Evolutionary conservation across 306 rosid genomes (phyloP), one percentile per base, ranked within the genome.

Genomic region (Quercus cerris): DNA sequence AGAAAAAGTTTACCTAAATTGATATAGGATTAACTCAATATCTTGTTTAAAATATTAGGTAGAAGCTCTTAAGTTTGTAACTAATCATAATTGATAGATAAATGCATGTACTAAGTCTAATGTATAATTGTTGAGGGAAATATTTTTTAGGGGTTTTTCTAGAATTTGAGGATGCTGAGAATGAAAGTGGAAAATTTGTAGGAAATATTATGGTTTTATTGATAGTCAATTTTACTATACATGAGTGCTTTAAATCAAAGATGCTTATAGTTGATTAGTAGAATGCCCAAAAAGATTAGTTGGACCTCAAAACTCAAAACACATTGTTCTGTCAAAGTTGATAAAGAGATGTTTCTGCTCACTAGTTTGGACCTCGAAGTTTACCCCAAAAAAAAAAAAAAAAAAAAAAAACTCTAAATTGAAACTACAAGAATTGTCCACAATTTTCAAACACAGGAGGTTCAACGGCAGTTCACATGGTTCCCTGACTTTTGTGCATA

Each of bases 241-340:
- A 89, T 54, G 97, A 91, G 83, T 93, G 94, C 70, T 93, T 91
- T 73, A 75, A 61, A 81, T 95, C 98, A 75, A 95, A 77, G 75
- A 93, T 61, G 77, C 71, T 74, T 93, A 84, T 70, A 95, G 84
- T 33, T 88, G 67, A 82, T 93, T 95, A 2, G 97, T 89, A 44
- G 99, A 97, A 87, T 95, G 99, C 86, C 97, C 98, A 64, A 95
- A 90, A 56, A 91, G 83, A 88, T 95, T 95, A 70, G 99, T 90
- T 35, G 99, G 99, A 73, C 99, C 99, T 57, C 99, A 86, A 80
- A 93, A 85, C 81, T 96, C 98, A 70, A 82, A 74, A 15, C 89
- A 74, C 90, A 87, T 86, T 54, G 98, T 88, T 88, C 86, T 90
- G 82, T 95, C 99, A 49, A 95, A 81, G 74, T 98, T 96, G 55